Evolutionary conservation across 306 rosid species (phyloP).

Genomic region (Lotus japonicus): DNA sequence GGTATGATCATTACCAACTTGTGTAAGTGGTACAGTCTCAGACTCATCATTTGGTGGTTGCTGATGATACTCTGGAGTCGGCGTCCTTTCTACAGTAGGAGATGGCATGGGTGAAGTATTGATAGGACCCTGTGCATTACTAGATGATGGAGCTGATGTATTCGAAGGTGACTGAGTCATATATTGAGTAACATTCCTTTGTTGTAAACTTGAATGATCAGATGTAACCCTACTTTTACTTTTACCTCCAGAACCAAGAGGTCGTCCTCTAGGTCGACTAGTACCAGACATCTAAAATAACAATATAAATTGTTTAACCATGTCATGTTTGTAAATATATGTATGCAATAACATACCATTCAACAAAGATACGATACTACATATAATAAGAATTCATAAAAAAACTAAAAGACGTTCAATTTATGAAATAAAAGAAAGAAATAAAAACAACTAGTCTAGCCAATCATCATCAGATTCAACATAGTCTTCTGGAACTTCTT

Average conservation of each 20-base stretch:
- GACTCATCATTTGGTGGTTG: too few species aligned
- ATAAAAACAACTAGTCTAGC: too few species aligned
- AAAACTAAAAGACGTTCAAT: not conserved
- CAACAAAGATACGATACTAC: not conserved
- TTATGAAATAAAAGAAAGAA: too few species aligned
- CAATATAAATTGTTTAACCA: not conserved
- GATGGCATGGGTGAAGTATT: not conserved
- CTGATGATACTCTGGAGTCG: not conserved
- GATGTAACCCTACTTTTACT: not conserved
- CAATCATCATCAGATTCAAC: not conserved
- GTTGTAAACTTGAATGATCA: too few species aligned
- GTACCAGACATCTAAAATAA: not conserved
- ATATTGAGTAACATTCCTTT: too few species aligned
- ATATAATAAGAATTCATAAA: not conserved
- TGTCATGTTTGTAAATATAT: not conserved
- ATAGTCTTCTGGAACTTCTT: too few species aligned
- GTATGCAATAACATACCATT: not conserved
- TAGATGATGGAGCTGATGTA: not conserved
- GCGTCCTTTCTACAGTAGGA: not conserved
- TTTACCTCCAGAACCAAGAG: not conserved
- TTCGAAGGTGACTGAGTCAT: too few species aligned
- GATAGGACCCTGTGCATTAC: not conserved
- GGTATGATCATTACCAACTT: not conserved
- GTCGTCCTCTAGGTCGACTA: not conserved
- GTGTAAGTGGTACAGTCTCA: not conserved